These are phyloP conservation scores for Penicillium canescens DNA, from an alignment of 495 filamentous ascomycete genomes.

Conservation along the genomic window DNA sequence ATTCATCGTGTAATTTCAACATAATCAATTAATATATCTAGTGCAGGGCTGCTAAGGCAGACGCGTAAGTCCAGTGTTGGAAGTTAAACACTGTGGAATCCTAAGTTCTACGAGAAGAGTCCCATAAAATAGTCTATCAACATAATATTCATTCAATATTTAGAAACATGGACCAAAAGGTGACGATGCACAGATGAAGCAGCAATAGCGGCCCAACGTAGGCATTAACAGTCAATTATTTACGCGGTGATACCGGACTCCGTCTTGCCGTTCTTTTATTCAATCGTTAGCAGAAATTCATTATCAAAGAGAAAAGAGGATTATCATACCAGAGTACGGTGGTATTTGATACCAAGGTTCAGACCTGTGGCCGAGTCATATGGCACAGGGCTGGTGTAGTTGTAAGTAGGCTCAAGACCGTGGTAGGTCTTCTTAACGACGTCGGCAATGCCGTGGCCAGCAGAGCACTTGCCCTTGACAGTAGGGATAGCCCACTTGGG, in stretches of 20 bases:
- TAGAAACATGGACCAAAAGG: neutral
- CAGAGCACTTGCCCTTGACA: constrained; percentile 40
- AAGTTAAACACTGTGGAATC: no score
- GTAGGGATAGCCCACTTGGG: constrained; percentile 43
- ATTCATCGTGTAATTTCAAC: no score
- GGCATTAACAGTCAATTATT: neutral
- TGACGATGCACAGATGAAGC: neutral
- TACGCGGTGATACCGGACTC: constrained; percentile 18
- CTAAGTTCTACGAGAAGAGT: neutral
- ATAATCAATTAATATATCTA: no score
- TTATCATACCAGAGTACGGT: constrained; percentile 19
- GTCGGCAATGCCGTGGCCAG: constrained; percentile 47
- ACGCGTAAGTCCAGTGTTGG: no score
- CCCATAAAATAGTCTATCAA: no score
- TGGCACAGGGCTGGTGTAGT: constrained; percentile 47
- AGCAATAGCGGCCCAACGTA: neutral
- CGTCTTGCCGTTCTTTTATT: constrained; percentile 17
- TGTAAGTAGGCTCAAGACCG: constrained; percentile 32
- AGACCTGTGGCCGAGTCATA: constrained; percentile 34
- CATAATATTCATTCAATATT: neutral
- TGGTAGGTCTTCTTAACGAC: constrained; percentile 43
- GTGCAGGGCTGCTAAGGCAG: no score
- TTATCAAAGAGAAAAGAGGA: neutral
- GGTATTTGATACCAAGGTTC: constrained; percentile 34
- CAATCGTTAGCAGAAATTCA: neutral